A percentile compares a stretch with the other conserved stretches of the same genome.
Evolutionary conservation across 2,329 filamentous ascomycete genomes (phyloP).

Genomic region (Exophiala oligosperma): DNA sequence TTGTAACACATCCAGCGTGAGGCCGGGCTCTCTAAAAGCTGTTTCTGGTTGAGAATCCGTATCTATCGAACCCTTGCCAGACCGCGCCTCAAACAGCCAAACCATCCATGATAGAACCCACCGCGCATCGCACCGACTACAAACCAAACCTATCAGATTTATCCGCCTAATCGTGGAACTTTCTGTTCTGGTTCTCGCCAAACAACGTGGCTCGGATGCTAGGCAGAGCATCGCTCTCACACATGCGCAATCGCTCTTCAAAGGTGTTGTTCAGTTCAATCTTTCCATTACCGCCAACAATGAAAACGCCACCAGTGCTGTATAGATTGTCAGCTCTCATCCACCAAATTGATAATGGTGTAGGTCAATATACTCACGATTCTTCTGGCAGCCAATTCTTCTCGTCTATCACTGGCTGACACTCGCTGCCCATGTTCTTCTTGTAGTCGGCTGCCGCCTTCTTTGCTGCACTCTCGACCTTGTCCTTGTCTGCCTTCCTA

Average conservation of each 20-base stretch:
- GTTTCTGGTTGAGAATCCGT: too few relatives aligned
- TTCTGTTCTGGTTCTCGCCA: slow-evolving; percentile 91
- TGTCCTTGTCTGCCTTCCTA: slow-evolving; percentile 74
- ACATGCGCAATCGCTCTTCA: slow-evolving; percentile 81
- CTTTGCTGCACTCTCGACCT: slow-evolving; percentile 75
- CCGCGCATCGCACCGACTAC: background rate
- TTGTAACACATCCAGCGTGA: too few relatives aligned
- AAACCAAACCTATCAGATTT: background rate
- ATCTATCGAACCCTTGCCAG: background rate
- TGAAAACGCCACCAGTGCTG: slow-evolving; percentile 79
- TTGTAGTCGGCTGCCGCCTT: slow-evolving; percentile 81
- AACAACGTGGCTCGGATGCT: slow-evolving; percentile 84
- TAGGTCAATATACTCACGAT: slow-evolving; percentile 62
- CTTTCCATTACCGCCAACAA: slow-evolving; percentile 82
- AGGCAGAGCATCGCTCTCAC: slow-evolving; percentile 82
- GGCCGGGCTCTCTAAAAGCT: too few relatives aligned
- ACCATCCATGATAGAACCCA: too few relatives aligned
- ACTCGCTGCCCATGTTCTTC: slow-evolving; percentile 69
- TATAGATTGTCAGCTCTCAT: background rate
- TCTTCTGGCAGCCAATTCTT: slow-evolving; percentile 75
- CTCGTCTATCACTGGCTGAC: slow-evolving; percentile 73
- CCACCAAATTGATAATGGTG: background rate
- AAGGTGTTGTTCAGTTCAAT: slow-evolving; percentile 99
- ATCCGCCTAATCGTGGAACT: slow-evolving; percentile 78
- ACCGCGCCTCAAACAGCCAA: background rate